Percentiles rank a stretch among this genome's conserved stretches.
Evolutionary conservation across 2,329 filamentous ascomycete genomes (phyloP).

Genomic region (Chaetomium sp.): DNA sequence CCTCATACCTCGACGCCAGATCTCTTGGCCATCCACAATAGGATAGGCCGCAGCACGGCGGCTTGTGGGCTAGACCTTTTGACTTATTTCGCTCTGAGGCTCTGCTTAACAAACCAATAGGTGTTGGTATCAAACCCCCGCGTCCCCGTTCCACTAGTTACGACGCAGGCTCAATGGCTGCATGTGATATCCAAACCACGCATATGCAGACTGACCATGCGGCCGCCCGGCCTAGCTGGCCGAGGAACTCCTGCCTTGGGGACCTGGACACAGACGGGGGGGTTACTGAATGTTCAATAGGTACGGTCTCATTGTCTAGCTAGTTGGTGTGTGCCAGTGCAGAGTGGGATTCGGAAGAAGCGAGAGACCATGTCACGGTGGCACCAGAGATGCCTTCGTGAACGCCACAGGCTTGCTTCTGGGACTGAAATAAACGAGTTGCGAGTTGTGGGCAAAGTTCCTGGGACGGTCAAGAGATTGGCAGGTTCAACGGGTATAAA

Average conservation of each 20-base stretch:
- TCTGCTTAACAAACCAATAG: constrained; percentile 13
- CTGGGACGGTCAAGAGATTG: not conserved
- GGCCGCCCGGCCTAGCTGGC: constrained; percentile 12
- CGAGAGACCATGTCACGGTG: constrained; percentile 5
- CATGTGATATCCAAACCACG: constrained; percentile 28
- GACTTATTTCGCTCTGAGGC: constrained; percentile 6
- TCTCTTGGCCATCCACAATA: constrained; percentile 19
- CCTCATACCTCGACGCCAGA: constrained; percentile 10
- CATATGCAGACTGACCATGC: constrained; percentile 19
- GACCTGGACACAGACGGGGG: not conserved
- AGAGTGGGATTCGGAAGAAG: constrained; percentile 16
- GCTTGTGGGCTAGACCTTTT: constrained; percentile 5
- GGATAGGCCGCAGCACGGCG: not conserved
- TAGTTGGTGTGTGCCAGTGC: constrained; percentile 13
- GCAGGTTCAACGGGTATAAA: constrained; percentile 15
- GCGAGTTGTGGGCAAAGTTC: not conserved
- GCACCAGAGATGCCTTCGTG: constrained; percentile 8
- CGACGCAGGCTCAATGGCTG: constrained; percentile 13
- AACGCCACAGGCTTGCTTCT: not conserved
- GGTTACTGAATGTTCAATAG: not conserved
- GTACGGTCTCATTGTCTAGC: too few species aligned
- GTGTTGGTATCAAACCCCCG: not conserved
- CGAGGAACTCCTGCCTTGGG: not conserved
- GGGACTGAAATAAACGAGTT: too few species aligned
- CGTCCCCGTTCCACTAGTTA: not conserved